phyloP scores from a whole-genome alignment of 2,329 filamentous ascomycete genomes.

The Aspergillus melleus region DNA sequence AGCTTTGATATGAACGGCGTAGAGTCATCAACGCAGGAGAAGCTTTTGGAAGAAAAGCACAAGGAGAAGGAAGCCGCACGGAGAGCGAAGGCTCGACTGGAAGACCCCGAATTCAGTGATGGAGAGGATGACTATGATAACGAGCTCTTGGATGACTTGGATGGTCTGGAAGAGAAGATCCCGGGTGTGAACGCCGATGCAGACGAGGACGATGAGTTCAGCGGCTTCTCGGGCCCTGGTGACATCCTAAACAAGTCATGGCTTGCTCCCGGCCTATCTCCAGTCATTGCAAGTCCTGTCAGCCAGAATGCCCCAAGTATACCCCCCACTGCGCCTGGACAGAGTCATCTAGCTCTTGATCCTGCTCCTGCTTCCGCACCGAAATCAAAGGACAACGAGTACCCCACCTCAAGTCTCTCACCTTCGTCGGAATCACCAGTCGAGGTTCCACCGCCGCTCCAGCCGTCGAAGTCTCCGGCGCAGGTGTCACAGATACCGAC shows the following conservation, averaged over 20 bases:
- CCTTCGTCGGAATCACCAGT: not conserved
- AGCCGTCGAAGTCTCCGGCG: not conserved
- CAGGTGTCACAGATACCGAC: not conserved
- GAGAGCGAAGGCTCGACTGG: slow-evolving; percentile 31
- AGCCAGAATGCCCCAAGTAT: slow-evolving; percentile 24
- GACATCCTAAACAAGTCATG: slow-evolving; percentile 31
- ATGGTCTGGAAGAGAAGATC: slow-evolving; percentile 49
- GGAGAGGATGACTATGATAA: slow-evolving; percentile 48
- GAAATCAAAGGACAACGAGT: not conserved
- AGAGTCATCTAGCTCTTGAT: not conserved
- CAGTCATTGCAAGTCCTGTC: slow-evolving; percentile 30
- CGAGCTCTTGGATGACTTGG: slow-evolving; percentile 44
- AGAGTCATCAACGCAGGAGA: slow-evolving; percentile 61
- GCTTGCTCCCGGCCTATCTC: slow-evolving; percentile 36
- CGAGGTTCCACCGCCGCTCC: not conserved
- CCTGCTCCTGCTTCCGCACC: not conserved
- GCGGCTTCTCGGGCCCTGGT: slow-evolving; percentile 26
- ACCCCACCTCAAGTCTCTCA: not conserved
- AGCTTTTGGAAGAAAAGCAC: slow-evolving; percentile 63
- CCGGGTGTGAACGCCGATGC: slow-evolving; percentile 50
- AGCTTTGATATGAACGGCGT: slow-evolving; percentile 63
- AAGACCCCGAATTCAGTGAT: slow-evolving; percentile 38
- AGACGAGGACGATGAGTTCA: slow-evolving; percentile 41
- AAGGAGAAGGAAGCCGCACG: slow-evolving; percentile 53
- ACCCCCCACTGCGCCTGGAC: not conserved